Conservation (phyloP, 768 basidiomycete genomes). For the Auriculariales sp. region DNA sequence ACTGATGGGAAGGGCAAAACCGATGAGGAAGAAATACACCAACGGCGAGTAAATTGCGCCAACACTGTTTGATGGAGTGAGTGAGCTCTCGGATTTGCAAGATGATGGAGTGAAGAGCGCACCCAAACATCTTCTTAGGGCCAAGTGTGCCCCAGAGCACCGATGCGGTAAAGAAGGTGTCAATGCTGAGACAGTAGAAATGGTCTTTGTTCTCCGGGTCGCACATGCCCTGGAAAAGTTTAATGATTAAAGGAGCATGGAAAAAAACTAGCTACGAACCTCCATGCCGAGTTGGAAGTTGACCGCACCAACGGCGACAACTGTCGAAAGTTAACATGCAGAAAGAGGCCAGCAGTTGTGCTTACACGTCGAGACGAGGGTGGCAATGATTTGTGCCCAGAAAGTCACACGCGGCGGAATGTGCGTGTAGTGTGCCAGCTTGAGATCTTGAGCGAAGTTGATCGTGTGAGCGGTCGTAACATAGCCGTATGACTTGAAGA, state of each 20-base stretch:
- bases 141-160: constrained; percentile 21
- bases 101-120: no score
- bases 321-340: neutral
- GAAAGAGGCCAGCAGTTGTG: neutral
- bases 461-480: constrained; percentile 17
- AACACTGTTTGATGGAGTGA: no score
- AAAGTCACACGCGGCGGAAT: constrained; percentile 19
- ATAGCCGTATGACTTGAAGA: constrained; percentile 23
- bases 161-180: constrained; percentile 25
- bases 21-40: constrained; percentile 21
- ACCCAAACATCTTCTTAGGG: constrained; percentile 23
- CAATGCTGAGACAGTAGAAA: constrained; percentile 22
- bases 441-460: constrained; percentile 17
- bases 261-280: no score
- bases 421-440: constrained; percentile 22
- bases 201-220: constrained; percentile 16
- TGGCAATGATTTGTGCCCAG: constrained; percentile 19
- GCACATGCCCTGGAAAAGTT: constrained; percentile 21
- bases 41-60: constrained; percentile 18
- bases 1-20: constrained; percentile 20
- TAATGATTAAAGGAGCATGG: no score
- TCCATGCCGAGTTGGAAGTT: constrained; percentile 18
- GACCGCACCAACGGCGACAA: constrained; percentile 15
- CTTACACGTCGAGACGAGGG: constrained; percentile 16
- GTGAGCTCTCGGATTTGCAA: no score